Conservation (phyloP, 1,284 basidiomycete species). For the Mycena sp. region DNA sequence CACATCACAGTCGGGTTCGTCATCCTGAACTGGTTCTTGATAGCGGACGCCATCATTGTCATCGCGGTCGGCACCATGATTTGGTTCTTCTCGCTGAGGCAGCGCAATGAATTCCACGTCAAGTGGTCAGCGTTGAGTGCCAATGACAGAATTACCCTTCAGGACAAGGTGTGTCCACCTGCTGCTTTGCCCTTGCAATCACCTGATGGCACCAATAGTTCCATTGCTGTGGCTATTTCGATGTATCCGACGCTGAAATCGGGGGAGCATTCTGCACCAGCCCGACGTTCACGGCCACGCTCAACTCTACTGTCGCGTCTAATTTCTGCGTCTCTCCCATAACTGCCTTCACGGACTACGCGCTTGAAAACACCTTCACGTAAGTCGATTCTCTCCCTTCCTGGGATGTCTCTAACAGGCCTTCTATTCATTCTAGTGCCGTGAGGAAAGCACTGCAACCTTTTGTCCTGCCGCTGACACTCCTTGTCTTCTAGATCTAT, state of each 20-base stretch:
- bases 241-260: constrained; percentile 65
- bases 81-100: constrained; percentile 82
- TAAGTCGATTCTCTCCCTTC: constrained; percentile 49
- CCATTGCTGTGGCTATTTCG: constrained; percentile 86
- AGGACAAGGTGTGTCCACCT: constrained; percentile 69
- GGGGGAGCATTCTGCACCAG: constrained; percentile 72
- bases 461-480: constrained; percentile 27
- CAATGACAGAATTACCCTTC: constrained; percentile 65
- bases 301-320: constrained; percentile 51
- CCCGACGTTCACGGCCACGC: constrained; percentile 55
- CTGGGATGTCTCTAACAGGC: background rate
- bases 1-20: constrained; percentile 74
- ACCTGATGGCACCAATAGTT: constrained; percentile 53
- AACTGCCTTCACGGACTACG: constrained; percentile 71
- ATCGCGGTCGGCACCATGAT: constrained; percentile 73
- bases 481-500: constrained; percentile 57
- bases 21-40: constrained; percentile 76
- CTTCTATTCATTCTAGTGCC: constrained; percentile 44
- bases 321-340: constrained; percentile 76
- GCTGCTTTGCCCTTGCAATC: background rate
- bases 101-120: constrained; percentile 70
- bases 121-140: constrained; percentile 60
- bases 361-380: constrained; percentile 85
- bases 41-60: constrained; percentile 67
- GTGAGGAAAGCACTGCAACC: constrained; percentile 36